Percentiles rank a stretch among this genome's conserved stretches.
Evolutionary conservation across 202 grass and related monocot genomes (phyloP).

Genomic region (Setaria viridis): DNA sequence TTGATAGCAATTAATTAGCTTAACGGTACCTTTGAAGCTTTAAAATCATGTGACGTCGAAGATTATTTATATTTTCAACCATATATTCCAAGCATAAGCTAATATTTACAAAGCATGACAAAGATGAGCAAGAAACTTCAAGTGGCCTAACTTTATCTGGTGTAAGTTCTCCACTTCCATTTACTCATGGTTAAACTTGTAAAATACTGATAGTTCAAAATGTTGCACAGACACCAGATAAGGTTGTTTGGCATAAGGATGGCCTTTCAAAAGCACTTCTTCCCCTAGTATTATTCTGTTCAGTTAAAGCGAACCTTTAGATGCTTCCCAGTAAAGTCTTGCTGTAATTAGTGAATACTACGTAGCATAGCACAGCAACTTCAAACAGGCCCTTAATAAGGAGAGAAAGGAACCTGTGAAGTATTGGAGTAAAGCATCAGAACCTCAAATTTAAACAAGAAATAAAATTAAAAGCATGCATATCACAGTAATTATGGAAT

Average conservation of each 20-base stretch:
- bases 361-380: not conserved
- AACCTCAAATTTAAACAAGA: slow-evolving; percentile 25
- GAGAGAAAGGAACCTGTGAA: slow-evolving; percentile 11
- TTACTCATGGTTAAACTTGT: slow-evolving; percentile 21
- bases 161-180: slow-evolving; percentile 4
- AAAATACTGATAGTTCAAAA: slow-evolving; percentile 24
- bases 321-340: not conserved
- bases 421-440: slow-evolving; percentile 6
- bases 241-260: not conserved
- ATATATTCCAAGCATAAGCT: slow-evolving; percentile 25
- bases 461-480: not conserved
- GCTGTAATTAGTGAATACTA: not conserved
- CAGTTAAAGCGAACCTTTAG: not conserved
- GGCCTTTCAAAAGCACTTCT: not conserved
- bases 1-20: not conserved
- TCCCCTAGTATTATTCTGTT: not conserved
- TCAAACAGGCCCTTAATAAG: slow-evolving; percentile 1
- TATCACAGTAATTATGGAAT: slow-evolving; percentile 20
- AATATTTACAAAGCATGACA: not conserved
- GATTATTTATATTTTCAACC: not conserved
- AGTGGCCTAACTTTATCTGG: slow-evolving; percentile 19
- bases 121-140: slow-evolving; percentile 32
- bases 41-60: slow-evolving; percentile 6
- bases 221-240: not conserved
- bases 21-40: slow-evolving; percentile 15